Conservation (phyloP, 2,329 filamentous ascomycete species). For the Sporothrix protearum region DNA sequence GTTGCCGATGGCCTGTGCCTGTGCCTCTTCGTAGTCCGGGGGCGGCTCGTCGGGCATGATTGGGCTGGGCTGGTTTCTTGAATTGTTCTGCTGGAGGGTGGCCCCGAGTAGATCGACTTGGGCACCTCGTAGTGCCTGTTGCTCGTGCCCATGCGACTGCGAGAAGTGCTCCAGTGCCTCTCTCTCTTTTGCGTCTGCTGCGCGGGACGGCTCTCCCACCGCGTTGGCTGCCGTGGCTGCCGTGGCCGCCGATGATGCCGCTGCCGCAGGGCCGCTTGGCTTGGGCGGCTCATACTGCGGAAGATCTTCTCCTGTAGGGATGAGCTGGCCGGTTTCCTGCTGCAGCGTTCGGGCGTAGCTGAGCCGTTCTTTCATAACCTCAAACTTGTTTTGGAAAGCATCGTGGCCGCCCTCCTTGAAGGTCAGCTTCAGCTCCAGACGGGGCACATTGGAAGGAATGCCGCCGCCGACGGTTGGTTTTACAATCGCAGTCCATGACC, state of each 20-base stretch:
- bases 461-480: constrained; percentile 80
- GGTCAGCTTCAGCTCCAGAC: constrained; percentile 76
- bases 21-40: constrained; percentile 87
- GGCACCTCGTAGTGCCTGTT: constrained; percentile 25
- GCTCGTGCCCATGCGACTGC: constrained; percentile 30
- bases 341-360: constrained; percentile 75
- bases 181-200: constrained; percentile 16
- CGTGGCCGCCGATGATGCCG: not conserved
- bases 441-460: constrained; percentile 68
- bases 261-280: constrained; percentile 30
- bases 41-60: constrained; percentile 69
- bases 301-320: constrained; percentile 74
- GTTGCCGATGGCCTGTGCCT: constrained; percentile 62
- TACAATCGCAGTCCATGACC: constrained; percentile 79
- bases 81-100: not conserved
- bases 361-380: constrained; percentile 77
- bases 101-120: constrained; percentile 9
- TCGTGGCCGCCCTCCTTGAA: constrained; percentile 96
- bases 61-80: constrained; percentile 29
- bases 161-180: constrained; percentile 17
- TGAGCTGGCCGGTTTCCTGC: constrained; percentile 60
- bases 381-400: constrained; percentile 80
- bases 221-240: not conserved
- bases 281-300: constrained; percentile 71
- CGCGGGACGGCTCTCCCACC: not conserved